Percentiles rank a stretch among this genome's conserved stretches.
Evolutionary conservation across 129 eudicot species (phyloP).

Genomic region (Chrysanthemum makinoi): DNA sequence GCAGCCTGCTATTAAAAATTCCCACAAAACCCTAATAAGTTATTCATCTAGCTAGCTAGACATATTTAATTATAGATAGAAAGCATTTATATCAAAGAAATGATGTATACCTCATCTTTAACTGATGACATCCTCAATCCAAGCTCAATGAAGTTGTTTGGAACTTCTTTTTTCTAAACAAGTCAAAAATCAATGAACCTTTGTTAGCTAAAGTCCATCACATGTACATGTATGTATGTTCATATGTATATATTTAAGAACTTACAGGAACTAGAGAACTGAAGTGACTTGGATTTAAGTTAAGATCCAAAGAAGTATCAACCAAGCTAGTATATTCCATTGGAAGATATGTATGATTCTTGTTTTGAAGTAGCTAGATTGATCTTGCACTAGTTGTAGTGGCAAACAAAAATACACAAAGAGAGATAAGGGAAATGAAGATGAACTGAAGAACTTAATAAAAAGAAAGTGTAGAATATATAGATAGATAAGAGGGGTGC

Average conservation of each 20-base stretch:
- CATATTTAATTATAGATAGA: neutral
- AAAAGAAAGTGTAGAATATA: slow-evolving; percentile 30
- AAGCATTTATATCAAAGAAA: neutral
- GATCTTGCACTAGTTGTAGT: slow-evolving; percentile 22
- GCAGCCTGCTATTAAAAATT: slow-evolving; percentile 38
- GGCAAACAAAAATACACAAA: neutral
- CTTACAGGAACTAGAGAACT: slow-evolving; percentile 56
- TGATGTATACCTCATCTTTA: slow-evolving; percentile 52
- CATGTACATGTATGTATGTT: neutral
- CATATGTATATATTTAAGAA: neutral
- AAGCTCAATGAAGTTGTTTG: slow-evolving; percentile 54
- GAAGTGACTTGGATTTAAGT: slow-evolving; percentile 51
- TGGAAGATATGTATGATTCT: neutral
- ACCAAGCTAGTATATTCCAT: slow-evolving; percentile 85
- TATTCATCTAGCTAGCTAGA: neutral
- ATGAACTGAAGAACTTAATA: slow-evolving; percentile 30
- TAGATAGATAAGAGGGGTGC: slow-evolving; percentile 31
- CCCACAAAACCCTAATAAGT: neutral
- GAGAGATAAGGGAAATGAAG: slow-evolving; percentile 5
- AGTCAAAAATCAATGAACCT: slow-evolving; percentile 18
- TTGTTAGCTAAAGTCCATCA: slow-evolving; percentile 11
- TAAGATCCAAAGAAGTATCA: slow-evolving; percentile 83
- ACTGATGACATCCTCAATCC: slow-evolving; percentile 41
- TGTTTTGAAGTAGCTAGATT: slow-evolving; percentile 7
- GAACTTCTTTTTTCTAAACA: slow-evolving; percentile 62